A percentile compares a stretch with the other conserved stretches of the same genome.
These are phyloP conservation scores for Aspergillus jensenii DNA, from an alignment of 2,329 filamentous ascomycete species.

Conservation along the genomic window DNA sequence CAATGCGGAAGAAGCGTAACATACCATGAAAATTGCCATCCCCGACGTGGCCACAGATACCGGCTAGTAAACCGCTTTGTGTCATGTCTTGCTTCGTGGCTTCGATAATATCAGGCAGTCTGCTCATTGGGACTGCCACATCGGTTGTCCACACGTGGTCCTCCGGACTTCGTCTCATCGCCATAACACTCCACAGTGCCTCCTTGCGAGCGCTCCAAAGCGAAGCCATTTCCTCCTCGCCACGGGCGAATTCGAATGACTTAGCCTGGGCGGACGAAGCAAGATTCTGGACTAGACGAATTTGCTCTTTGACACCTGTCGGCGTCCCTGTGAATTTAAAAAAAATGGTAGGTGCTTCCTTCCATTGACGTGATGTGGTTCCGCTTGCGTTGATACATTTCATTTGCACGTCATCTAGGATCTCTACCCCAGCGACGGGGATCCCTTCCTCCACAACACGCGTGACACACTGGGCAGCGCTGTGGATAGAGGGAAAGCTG, in stretches of 20 bases:
- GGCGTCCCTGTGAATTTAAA: constrained; percentile 73
- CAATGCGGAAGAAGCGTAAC: constrained; percentile 11
- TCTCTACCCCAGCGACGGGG: constrained; percentile 86
- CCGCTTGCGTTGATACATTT: constrained; percentile 60
- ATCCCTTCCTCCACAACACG: constrained; percentile 77
- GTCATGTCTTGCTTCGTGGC: constrained; percentile 66
- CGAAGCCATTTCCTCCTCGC: constrained; percentile 64
- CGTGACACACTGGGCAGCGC: constrained; percentile 76
- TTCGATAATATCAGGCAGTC: constrained; percentile 70
- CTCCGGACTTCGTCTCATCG: constrained; percentile 58
- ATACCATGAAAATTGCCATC: constrained; percentile 72
- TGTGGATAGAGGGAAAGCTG: constrained; percentile 63
- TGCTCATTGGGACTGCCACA: constrained; percentile 73
- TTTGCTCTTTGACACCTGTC: constrained; percentile 62
- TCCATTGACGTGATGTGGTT: constrained; percentile 57
- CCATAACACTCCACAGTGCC: constrained; percentile 71
- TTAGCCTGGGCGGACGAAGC: constrained; percentile 55
- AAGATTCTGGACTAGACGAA: constrained; percentile 59
- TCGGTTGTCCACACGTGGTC: constrained; percentile 77
- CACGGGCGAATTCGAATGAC: constrained; percentile 67
- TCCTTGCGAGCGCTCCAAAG: constrained; percentile 76
- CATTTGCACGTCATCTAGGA: constrained; percentile 92
- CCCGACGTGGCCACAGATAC: constrained; percentile 71
- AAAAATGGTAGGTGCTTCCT: constrained; percentile 69
- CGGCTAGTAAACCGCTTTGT: constrained; percentile 61